Evolutionary conservation across 345 rosid species (phyloP).

Genomic region (Populus alba): DNA sequence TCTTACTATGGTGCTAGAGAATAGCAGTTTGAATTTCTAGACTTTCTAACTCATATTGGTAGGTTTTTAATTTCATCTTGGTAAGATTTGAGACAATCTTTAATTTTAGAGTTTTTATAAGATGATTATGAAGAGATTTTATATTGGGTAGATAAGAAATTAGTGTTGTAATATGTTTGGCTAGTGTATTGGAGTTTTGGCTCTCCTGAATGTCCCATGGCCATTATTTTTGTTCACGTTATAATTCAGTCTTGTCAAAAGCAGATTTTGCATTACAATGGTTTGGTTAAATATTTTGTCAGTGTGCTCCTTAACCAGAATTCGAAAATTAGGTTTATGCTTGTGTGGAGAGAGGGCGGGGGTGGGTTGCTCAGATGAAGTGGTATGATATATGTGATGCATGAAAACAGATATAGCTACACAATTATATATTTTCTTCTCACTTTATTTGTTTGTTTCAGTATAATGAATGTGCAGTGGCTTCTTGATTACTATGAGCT

Average conservation of each 20-base stretch:
- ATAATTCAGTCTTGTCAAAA: neutral
- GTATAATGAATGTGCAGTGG: neutral
- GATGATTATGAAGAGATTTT: too few relatives aligned
- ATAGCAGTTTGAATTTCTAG: too few relatives aligned
- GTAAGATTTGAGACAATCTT: too few relatives aligned
- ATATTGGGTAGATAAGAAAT: neutral
- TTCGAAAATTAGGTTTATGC: neutral
- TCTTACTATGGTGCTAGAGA: too few relatives aligned
- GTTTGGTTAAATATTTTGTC: neutral
- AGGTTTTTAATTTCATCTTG: too few relatives aligned
- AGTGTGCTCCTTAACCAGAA: neutral
- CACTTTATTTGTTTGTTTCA: neutral
- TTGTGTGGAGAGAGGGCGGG: neutral
- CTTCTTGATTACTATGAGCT: slow-evolving; percentile 5
- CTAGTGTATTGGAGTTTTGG: neutral
- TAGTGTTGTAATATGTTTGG: neutral
- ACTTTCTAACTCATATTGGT: too few relatives aligned
- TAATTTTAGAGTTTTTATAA: too few relatives aligned
- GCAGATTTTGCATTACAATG: neutral
- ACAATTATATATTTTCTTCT: neutral
- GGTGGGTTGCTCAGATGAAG: neutral
- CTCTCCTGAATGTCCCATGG: neutral
- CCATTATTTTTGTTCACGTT: neutral
- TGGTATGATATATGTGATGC: neutral
- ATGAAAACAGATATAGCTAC: neutral